Evolutionary conservation across 768 basidiomycete species (phyloP).

Genomic region (Kondoa subrosea): DNA sequence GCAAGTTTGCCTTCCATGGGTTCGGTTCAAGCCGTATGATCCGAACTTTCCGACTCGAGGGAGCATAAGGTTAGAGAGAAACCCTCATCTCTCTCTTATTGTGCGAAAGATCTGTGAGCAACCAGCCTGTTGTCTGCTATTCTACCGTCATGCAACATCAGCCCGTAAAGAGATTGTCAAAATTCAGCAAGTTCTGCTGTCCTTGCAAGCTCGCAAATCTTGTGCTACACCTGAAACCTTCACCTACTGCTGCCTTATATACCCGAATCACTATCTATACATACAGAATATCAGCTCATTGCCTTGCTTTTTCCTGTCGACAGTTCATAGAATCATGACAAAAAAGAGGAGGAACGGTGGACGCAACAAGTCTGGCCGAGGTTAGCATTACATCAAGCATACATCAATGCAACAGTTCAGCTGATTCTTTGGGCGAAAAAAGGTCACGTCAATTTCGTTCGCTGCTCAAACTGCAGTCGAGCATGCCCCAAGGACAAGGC

Average conservation of each 20-base stretch:
- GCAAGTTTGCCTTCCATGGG: no score
- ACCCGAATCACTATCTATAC: neutral
- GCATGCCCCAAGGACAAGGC: conserved; percentile 48
- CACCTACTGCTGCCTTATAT: neutral
- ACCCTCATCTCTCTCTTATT: no score
- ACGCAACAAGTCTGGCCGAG: neutral
- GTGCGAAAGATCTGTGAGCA: no score
- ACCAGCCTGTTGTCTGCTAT: no score
- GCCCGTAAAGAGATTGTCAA: no score
- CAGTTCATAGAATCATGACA: neutral
- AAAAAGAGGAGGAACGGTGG: neutral
- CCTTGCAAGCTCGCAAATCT: neutral
- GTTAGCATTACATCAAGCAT: neutral
- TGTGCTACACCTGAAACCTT: neutral
- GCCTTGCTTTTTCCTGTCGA: neutral
- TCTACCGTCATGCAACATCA: no score
- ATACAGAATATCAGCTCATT: neutral
- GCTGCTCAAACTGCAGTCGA: conserved; percentile 98
- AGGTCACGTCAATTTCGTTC: conserved; percentile 88
- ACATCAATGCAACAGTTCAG: neutral
- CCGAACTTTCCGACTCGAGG: no score
- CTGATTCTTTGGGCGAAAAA: conserved; percentile 61
- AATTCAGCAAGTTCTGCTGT: no score
- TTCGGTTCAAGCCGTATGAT: no score
- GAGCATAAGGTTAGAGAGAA: no score